Evolutionary conservation across 495 filamentous ascomycete genomes (phyloP), one percentile per base, ranked within the genome.

Genomic region (Clavariopsis aquatica): DNA sequence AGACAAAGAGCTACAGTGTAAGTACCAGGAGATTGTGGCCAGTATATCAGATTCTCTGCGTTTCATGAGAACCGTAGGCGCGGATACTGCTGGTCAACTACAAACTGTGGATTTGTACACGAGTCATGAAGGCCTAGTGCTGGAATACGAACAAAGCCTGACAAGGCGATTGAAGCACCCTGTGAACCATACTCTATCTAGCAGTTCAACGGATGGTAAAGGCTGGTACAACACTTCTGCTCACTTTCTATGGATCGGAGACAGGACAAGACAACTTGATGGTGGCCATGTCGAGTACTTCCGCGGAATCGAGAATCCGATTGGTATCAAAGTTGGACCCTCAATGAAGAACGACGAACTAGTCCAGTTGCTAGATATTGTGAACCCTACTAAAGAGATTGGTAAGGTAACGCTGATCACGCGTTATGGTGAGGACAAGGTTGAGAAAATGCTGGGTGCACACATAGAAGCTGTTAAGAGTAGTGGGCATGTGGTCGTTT

Each of bases 211-310:
- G 2, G 64, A 70, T 27, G 65, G 71, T 29, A 87, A 90, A 81
- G 89, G 88, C 83, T 80, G 70, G 77, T 80, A 72, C 56, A 71
- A 94, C 73, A 98, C 94, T 0, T 94, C 90, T n/a, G 89, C 90
- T 0, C 95, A 98, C 75, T 97, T 98, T 79, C 81, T 98, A 70
- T 98, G 94, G 94, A 93, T 98, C 72, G 94, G 94, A 27, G 94
- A 98, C 76, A 89, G 94, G 57, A 98, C 94, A 1, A 86, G 94
- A 29, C 93, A 97, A 72, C 81, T 97, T 26, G 86, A 91, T 76
- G 89, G 91, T 64, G 95, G 90, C 0, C 94, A 98, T 76, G 86
- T 98, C 62, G 94, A 98, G 78, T 98, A 91, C 80, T 96, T 98
- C 83, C 89, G 94, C 36, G 94, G 94, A 36, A 87, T 98, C 67